Evolutionary conservation across 2,329 filamentous ascomycete species (phyloP).

Genomic region (Fusarium austroafricanum): DNA sequence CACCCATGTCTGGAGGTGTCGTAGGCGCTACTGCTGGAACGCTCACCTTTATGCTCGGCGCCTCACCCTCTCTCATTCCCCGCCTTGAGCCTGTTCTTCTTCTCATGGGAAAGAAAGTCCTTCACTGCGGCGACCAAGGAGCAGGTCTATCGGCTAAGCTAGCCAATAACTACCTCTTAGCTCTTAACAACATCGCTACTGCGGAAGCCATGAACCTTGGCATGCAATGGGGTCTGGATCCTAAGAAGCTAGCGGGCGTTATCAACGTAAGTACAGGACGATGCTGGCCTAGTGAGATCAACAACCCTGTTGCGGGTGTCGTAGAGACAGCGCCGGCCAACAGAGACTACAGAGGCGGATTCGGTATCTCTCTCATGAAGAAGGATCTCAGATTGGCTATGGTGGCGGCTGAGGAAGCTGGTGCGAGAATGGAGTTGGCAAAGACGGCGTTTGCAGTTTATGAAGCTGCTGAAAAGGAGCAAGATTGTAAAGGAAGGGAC

Average conservation of each 20-base stretch:
- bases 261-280: conserved; percentile 94
- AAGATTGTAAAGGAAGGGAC: conserved; percentile 75
- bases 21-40: conserved; percentile 89
- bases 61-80: conserved; percentile 68
- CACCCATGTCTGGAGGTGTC: conserved; percentile 96
- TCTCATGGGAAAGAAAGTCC: conserved; percentile 86
- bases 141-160: conserved; percentile 91
- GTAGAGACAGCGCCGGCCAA: conserved; percentile 79
- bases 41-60: conserved; percentile 95
- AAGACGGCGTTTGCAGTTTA: conserved; percentile 74
- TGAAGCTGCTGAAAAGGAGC: conserved; percentile 69
- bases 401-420: conserved; percentile 75
- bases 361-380: conserved; percentile 81
- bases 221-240: conserved; percentile 69
- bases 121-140: conserved; percentile 87
- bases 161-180: conserved; percentile 96
- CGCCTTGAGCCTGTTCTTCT: conserved; percentile 76
- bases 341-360: conserved; percentile 81
- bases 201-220: conserved; percentile 75
- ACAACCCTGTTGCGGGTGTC: conserved; percentile 93
- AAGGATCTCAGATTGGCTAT: conserved; percentile 83
- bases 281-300: conserved; percentile 96
- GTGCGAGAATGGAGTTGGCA: conserved; percentile 73
- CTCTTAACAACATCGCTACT: conserved; percentile 86
- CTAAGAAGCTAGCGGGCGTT: conserved; percentile 78